Evolutionary conservation across 441 rosid genomes (phyloP).

Genomic region (Raphanus hybrid): DNA sequence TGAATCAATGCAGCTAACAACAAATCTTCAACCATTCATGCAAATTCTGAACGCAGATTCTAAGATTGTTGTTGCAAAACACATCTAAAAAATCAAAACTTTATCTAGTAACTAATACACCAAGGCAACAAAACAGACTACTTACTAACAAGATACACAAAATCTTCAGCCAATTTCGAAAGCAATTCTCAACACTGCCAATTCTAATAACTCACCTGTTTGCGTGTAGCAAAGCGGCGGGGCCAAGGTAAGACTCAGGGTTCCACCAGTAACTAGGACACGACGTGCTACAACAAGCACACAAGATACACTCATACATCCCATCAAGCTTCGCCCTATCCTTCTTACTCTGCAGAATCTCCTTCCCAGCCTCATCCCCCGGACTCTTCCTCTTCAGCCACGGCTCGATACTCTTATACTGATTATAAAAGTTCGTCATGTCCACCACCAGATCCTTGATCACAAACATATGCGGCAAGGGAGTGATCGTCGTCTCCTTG

Average conservation of each 20-base stretch:
- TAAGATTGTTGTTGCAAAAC: no score
- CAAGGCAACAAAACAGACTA: no score
- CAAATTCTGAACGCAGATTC: no score
- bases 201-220: conserved; percentile 51
- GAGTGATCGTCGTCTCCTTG: conserved; percentile 56
- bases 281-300: conserved; percentile 93
- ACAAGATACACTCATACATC: conserved; percentile 92
- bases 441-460: conserved; percentile 94
- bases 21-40: background rate
- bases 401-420: conserved; percentile 96
- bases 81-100: no score
- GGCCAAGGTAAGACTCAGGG: conserved; percentile 90
- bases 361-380: conserved; percentile 62
- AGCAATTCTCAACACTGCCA: no score
- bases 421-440: conserved; percentile 91
- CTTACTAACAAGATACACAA: no score
- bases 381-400: conserved; percentile 97
- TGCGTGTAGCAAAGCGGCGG: conserved; percentile 92
- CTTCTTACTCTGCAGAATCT: conserved; percentile 82
- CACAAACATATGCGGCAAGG: conserved; percentile 93
- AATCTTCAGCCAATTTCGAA: no score
- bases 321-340: conserved; percentile 89
- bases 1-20: background rate
- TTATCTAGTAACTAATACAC: no score
- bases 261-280: conserved; percentile 99